These are phyloP conservation scores for Pestalotiopsis sp. DNA, from an alignment of 2,329 filamentous ascomycete genomes.

Conservation along the genomic window DNA sequence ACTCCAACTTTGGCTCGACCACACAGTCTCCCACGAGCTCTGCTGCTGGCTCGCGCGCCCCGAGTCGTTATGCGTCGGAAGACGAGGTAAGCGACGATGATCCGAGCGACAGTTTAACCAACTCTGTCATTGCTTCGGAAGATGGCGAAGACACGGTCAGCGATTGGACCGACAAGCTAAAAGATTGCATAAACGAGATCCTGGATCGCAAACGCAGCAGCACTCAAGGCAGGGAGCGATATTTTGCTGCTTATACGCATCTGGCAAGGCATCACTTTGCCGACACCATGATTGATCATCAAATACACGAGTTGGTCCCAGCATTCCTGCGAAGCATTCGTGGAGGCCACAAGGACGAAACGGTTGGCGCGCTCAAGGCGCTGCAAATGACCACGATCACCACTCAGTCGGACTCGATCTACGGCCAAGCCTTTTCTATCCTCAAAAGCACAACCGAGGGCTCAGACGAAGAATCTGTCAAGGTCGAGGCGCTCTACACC, in stretches of 20 bases:
- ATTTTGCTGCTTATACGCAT: constrained; percentile 61
- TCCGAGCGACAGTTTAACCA: constrained; percentile 47
- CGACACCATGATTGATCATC: constrained; percentile 58
- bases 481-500: constrained; percentile 71
- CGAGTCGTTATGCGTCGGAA: constrained; percentile 64
- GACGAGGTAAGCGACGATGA: constrained; percentile 62
- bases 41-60: constrained; percentile 54
- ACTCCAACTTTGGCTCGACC: constrained; percentile 58
- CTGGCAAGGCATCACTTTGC: constrained; percentile 70
- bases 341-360: constrained; percentile 67
- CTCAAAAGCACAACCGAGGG: constrained; percentile 67
- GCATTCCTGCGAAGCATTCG: constrained; percentile 72
- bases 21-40: constrained; percentile 58
- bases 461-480: constrained; percentile 63
- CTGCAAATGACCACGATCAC: constrained; percentile 71
- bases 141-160: constrained; percentile 60
- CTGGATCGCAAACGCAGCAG: constrained; percentile 76
- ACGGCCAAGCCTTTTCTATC: constrained; percentile 57
- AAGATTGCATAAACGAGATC: constrained; percentile 69
- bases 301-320: constrained; percentile 60
- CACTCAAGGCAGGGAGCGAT: constrained; percentile 66
- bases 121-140: constrained; percentile 57
- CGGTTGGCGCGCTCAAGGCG: constrained; percentile 69
- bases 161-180: constrained; percentile 63
- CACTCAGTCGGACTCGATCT: constrained; percentile 63